These are phyloP conservation scores for Sophora flavescens DNA, from an alignment of 306 rosid genomes.

Conservation along the genomic window DNA sequence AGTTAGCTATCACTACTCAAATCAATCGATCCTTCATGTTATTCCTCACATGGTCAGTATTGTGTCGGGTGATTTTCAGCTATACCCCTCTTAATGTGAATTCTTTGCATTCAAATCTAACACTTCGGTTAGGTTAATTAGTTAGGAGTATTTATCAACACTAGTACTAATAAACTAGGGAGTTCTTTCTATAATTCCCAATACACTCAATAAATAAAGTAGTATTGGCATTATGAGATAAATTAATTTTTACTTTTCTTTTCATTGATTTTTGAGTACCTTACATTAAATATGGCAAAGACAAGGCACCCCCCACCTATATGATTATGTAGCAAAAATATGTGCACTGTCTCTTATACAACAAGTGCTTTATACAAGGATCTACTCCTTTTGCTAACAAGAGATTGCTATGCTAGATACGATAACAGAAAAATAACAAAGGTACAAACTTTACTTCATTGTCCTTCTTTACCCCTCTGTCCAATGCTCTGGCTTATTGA, in stretches of 20 bases:
- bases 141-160: slow-evolving; percentile 29
- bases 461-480: slow-evolving; percentile 30
- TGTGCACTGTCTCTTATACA: slow-evolving; percentile 9
- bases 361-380: slow-evolving; percentile 41
- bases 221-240: not conserved
- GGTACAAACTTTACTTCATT: slow-evolving; percentile 39
- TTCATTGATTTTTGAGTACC: slow-evolving; percentile 28
- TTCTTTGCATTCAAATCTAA: slow-evolving; percentile 22
- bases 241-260: not conserved
- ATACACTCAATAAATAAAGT: slow-evolving; percentile 4
- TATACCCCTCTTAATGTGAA: slow-evolving; percentile 32
- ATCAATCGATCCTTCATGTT: slow-evolving; percentile 44
- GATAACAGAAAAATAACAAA: slow-evolving; percentile 37
- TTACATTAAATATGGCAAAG: slow-evolving; percentile 21
- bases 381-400: slow-evolving; percentile 43
- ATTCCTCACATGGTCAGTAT: slow-evolving; percentile 49
- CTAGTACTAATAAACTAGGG: not conserved
- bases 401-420: slow-evolving; percentile 40
- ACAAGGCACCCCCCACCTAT: slow-evolving; percentile 3
- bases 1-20: slow-evolving; percentile 23
- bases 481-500: slow-evolving; percentile 42
- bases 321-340: slow-evolving; percentile 38
- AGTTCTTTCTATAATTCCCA: slow-evolving; percentile 33
- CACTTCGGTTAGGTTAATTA: slow-evolving; percentile 23
- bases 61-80: slow-evolving; percentile 55